phyloP scores from a whole-genome alignment of 306 rosid species.

The Erythrophleum fordii region DNA sequence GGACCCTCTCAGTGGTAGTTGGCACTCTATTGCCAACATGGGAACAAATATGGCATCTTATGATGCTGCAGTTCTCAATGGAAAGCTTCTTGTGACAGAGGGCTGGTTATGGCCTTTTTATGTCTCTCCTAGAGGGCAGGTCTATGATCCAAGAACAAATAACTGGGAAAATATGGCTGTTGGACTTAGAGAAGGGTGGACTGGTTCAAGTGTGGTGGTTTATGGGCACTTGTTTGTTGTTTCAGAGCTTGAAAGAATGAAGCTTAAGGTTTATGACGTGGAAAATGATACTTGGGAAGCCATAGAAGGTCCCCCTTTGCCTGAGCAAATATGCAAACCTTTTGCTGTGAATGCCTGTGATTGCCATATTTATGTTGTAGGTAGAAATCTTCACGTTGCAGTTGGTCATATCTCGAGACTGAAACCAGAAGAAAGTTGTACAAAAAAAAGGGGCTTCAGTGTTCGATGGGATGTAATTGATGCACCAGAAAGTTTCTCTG shows the following conservation, averaged over 20 bases:
- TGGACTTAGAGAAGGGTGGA: conserved; percentile 98
- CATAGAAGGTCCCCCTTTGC: conserved; percentile 82
- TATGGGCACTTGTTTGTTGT: conserved; percentile 84
- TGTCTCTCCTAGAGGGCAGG: conserved; percentile 13
- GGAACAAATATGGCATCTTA: conserved; percentile 9
- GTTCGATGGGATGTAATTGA: conserved; percentile 83
- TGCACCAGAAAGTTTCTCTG: conserved; percentile 71
- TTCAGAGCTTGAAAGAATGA: conserved; percentile 91
- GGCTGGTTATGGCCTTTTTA: conserved; percentile 9
- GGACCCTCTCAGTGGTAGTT: conserved; percentile 1
- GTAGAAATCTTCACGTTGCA: conserved; percentile 82
- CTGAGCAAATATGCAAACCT: conserved; percentile 95
- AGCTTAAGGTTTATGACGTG: conserved; percentile 80
- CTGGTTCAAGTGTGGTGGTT: conserved; percentile 90
- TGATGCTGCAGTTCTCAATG: conserved; percentile 12
- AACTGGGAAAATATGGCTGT: conserved; percentile 63
- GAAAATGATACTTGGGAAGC: conserved; percentile 83
- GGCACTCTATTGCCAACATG: background rate
- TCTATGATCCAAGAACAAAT: background rate
- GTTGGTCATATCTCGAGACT: conserved; percentile 75
- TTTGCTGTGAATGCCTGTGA: conserved; percentile 82
- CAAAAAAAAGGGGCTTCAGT: conserved; percentile 61
- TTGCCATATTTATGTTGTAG: conserved; percentile 77
- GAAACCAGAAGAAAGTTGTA: conserved; percentile 47
- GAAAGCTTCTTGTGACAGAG: conserved; percentile 14